Percentiles rank a stretch among this genome's conserved stretches.
These are phyloP conservation scores for Aspergillus heteromorphus DNA, from an alignment of 495 filamentous ascomycete genomes.

Conservation along the genomic window DNA sequence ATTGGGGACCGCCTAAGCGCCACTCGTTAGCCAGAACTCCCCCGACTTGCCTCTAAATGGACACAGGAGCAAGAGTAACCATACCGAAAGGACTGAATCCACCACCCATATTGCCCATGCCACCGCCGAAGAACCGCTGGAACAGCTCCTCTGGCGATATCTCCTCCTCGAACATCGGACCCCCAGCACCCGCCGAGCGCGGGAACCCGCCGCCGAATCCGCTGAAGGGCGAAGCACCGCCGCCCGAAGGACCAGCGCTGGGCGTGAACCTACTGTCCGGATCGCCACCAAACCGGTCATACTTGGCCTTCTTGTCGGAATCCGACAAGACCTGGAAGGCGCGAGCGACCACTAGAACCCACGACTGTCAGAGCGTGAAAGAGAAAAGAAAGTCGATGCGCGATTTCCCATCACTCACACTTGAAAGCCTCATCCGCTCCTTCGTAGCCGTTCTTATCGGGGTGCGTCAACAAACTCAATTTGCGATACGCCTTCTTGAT, in stretches of 20 bases:
- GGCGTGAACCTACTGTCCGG: slow-evolving; percentile 79
- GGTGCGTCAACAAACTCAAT: slow-evolving; percentile 86
- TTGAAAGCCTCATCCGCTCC: slow-evolving; percentile 98
- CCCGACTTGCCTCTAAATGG: not conserved
- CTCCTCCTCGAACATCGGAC: slow-evolving; percentile 74
- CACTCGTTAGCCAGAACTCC: slow-evolving; percentile 17
- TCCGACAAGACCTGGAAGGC: slow-evolving; percentile 94
- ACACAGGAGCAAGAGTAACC: not conserved
- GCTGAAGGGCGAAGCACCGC: slow-evolving; percentile 59
- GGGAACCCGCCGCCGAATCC: slow-evolving; percentile 62
- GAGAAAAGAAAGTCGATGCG: not conserved
- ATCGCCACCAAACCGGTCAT: slow-evolving; percentile 83
- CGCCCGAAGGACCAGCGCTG: slow-evolving; percentile 42
- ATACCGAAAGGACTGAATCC: slow-evolving; percentile 59
- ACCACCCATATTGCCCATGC: slow-evolving; percentile 49
- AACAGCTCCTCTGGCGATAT: slow-evolving; percentile 97
- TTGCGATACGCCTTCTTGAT: slow-evolving; percentile 98
- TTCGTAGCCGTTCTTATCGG: slow-evolving; percentile 98
- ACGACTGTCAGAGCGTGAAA: not conserved
- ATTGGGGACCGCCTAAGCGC: slow-evolving; percentile 72
- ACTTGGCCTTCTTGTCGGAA: slow-evolving; percentile 82
- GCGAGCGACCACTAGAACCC: slow-evolving; percentile 69
- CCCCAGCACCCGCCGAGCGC: slow-evolving; percentile 37
- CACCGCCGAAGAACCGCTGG: slow-evolving; percentile 82
- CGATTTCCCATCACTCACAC: slow-evolving; percentile 41